Evolutionary conservation across 768 basidiomycete species (phyloP), one percentile per base, ranked within the genome.

Genomic region (Leccinum barrowsii): DNA sequence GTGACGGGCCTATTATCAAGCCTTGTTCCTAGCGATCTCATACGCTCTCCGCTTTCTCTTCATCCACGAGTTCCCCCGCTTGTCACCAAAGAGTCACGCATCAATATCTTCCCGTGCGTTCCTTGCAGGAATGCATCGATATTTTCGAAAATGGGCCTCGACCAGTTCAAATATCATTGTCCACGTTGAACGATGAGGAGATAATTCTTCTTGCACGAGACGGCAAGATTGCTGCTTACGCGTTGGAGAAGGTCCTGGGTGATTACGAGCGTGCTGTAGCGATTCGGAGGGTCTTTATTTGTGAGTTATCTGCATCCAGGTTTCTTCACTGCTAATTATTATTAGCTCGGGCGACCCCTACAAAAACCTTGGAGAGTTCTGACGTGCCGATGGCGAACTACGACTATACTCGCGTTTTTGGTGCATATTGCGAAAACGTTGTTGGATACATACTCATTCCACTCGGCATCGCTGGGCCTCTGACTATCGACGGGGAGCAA

Each of bases 161-260:
- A 54, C 84, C 87, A 4, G 77, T 85, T 8, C 80, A 82, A 22
- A 76, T 74, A 10, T 77, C 83, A 26, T 66, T 91, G 53, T 74
- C 80, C 47, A 77, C 83, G 62, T 74, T 99, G 67, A 90, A 83
- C 53, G 93, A 99, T 65, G 96, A 98, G 68, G 97, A 98, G 74
- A 78, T 99, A 49, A 88, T 98, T 55, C 56, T 94, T 57, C 79
- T 99, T 48, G 82, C 87, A 2, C 92, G 96, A 76, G 87, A 86
- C 60, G 93, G 94, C 30, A 97, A 94, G 83, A 89, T 98, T 56
- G 89, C 91, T 1, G 82, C 91, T n/a, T 98, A 99, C 73, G 91
- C 92, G 24, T 75, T 98, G 57, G 97, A 99, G 77, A 98, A 98
- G 78, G 86, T 93, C 28, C 74, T 98, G 19, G 93, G 86, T 56